Evolutionary conservation across 352 stramenopile genomes (phyloP).

Genomic region (Globisporangium recalcitrans): DNA sequence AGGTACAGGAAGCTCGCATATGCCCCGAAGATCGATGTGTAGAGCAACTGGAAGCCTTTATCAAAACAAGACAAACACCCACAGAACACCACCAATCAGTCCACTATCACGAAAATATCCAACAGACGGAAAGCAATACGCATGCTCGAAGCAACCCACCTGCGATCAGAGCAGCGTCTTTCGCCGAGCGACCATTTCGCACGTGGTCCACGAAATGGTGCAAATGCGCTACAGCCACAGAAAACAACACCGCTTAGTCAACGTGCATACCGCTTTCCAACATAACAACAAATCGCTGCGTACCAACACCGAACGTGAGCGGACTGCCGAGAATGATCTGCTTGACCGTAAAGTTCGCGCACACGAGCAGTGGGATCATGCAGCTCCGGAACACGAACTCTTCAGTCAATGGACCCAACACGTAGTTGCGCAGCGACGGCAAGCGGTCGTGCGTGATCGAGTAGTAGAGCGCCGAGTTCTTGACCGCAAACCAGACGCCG

Average conservation of each 20-base stretch:
- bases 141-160: conserved; percentile 27
- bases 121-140: neutral
- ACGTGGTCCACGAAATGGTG: conserved; percentile 86
- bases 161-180: conserved; percentile 73
- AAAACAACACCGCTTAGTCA: too few relatives aligned
- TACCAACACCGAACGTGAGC: conserved; percentile 93
- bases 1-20: conserved; percentile 94
- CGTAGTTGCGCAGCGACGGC: conserved; percentile 76
- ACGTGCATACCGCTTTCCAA: too few relatives aligned
- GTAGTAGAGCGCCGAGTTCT: conserved; percentile 81
- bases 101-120: too few relatives aligned
- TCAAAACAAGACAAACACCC: neutral
- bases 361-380: conserved; percentile 89
- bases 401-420: conserved; percentile 89
- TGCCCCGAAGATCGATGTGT: conserved; percentile 94
- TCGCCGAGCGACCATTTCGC: conserved; percentile 55
- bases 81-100: too few relatives aligned
- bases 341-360: conserved; percentile 64
- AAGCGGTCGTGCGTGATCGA: conserved; percentile 66
- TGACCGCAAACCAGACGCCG: conserved; percentile 70
- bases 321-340: conserved; percentile 86
- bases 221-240: conserved; percentile 57
- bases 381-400: conserved; percentile 95
- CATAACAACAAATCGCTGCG: conserved; percentile 30
- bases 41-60: conserved; percentile 91